These are phyloP conservation scores for Suillus clintonianus DNA, from an alignment of 768 basidiomycete genomes.

Conservation along the genomic window DNA sequence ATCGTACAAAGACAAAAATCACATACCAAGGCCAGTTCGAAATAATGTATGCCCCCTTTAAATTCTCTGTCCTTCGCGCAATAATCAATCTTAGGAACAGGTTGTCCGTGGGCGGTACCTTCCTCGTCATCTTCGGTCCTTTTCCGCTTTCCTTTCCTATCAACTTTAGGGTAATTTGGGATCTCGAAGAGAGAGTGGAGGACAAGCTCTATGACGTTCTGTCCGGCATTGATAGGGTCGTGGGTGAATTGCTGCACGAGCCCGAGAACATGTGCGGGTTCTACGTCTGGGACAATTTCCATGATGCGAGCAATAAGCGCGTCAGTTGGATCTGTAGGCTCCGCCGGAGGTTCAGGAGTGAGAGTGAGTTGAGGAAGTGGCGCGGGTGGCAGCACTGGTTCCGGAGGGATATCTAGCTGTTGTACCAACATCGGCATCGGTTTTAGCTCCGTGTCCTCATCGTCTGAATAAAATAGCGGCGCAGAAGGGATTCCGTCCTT, in stretches of 20 bases:
- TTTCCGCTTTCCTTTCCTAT: conserved; percentile 50
- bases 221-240: conserved; percentile 27
- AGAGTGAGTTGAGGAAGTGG: conserved; percentile 9
- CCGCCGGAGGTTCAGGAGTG: conserved; percentile 18
- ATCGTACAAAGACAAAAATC: conserved; percentile 1
- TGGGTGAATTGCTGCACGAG: conserved; percentile 50
- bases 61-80: conserved; percentile 44
- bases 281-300: conserved; percentile 73
- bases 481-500: conserved; percentile 2
- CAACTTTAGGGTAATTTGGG: conserved; percentile 56
- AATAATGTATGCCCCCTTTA: conserved; percentile 48
- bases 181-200: conserved; percentile 66
- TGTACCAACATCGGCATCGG: not conserved
- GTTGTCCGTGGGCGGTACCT: conserved; percentile 35
- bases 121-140: conserved; percentile 26
- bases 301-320: conserved; percentile 50
- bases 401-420: conserved; percentile 4
- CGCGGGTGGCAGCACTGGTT: not conserved
- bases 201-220: conserved; percentile 50
- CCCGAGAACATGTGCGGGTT: conserved; percentile 50
- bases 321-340: conserved; percentile 23
- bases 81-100: conserved; percentile 57
- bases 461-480: conserved; percentile 41
- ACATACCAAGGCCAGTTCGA: conserved; percentile 52
- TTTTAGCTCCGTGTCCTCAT: conserved; percentile 25